phyloP scores from a whole-genome alignment of 169 alveolate species.

The Perkinsus olseni region DNA sequence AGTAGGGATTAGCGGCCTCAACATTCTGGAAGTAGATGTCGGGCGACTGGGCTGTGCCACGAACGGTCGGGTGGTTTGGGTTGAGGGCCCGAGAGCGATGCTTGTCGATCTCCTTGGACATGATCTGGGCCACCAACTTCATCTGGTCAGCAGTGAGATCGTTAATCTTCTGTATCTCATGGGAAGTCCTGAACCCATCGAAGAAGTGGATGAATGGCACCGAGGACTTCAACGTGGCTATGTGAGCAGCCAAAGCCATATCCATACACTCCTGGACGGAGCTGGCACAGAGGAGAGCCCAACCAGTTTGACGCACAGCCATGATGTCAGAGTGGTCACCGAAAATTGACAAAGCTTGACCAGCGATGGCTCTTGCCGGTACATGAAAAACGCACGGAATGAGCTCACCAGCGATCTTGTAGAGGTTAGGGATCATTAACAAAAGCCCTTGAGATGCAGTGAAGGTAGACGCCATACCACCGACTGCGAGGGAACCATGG shows the following conservation, averaged over 20 bases:
- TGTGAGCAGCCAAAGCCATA: conserved; percentile 41
- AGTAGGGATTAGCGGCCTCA: conserved; percentile 43
- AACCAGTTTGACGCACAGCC: conserved; percentile 49
- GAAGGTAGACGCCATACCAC: conserved; percentile 41
- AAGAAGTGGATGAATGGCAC: conserved; percentile 48
- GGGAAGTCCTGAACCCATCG: conserved; percentile 51
- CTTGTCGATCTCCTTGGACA: not conserved
- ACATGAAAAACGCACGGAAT: conserved; percentile 50
- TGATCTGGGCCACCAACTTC: not conserved
- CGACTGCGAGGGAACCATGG: conserved; percentile 45
- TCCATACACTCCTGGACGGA: conserved; percentile 45
- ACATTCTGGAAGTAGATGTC: conserved; percentile 45
- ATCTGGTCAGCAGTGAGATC: not conserved
- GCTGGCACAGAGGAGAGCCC: conserved; percentile 45
- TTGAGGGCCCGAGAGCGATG: conserved; percentile 29
- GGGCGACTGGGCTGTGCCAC: conserved; percentile 50
- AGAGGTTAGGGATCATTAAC: conserved; percentile 47
- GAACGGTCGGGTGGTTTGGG: conserved; percentile 44
- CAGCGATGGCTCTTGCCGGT: conserved; percentile 47
- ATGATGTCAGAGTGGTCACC: conserved; percentile 51
- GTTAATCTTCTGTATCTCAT: conserved; percentile 40
- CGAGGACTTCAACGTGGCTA: conserved; percentile 40
- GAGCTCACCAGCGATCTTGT: conserved; percentile 50
- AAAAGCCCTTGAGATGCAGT: conserved; percentile 48
- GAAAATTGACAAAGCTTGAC: conserved; percentile 45